Evolutionary conservation across 1,139 yeast genomes (phyloP), one percentile per base, ranked within the genome.

Genomic region (Geotrichum phurueaensis): DNA sequence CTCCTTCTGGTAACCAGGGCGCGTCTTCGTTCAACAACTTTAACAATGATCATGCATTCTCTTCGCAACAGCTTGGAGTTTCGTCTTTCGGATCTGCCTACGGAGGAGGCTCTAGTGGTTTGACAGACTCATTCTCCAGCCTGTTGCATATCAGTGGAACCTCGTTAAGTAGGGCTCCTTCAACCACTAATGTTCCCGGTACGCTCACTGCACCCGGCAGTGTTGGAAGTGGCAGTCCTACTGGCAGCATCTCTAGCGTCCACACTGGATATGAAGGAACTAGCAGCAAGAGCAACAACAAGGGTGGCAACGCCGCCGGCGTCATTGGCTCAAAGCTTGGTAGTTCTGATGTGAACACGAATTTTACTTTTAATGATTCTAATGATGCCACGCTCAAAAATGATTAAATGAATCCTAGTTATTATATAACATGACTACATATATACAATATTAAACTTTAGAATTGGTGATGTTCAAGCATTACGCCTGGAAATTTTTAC

Each of bases 91-190:
- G 59, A 29, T 29, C 59, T 51, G 57, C 58, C 13, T 47, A 58
- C 9, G 57, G 60, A 50, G 62, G 64, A 27, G 56, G 50, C 39
- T 47, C 48, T 20, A 23, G 29, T 10, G 52, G 51, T 20, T 47
- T 67, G 57, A 60, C 65, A n/a, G 71, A 69, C 60, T 65, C 69
- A 31, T 69, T 69, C 53, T 62, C 69, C 43, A 64, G 66, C 53
- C 58, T 65, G 58, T 62, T 68, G 66, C 63, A 65, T 25, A 57
- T 69, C 39, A 66, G 69, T 31, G 69, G 68, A 2, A 62, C 54
- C 39, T 57, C 62, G 12, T 57, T 62, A 39, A 58, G 61, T 50
- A 36, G 64, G 53, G 64, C 58, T 29, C 62, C 64, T 43, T 62
- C 64, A 23, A 54, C 53, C 18, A 53, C 58, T 13, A 62, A 58